These are phyloP conservation scores for Penicillium paneum DNA, from an alignment of 2,329 filamentous ascomycete genomes.

Conservation along the genomic window DNA sequence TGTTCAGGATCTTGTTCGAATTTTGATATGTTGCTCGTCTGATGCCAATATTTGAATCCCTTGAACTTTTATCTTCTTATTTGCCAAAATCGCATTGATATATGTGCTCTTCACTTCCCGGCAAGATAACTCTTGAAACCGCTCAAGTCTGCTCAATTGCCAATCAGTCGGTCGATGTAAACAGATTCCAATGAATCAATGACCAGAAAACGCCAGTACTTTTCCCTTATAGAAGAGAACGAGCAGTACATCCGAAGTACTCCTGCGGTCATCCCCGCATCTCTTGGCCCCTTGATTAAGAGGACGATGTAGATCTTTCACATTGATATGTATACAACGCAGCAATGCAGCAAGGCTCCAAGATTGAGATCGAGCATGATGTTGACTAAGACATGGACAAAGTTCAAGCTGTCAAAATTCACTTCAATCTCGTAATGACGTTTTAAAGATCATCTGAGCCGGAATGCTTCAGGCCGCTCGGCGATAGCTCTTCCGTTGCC, in stretches of 20 bases:
- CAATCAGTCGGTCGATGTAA: not conserved
- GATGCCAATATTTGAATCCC: not conserved
- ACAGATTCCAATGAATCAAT: not conserved
- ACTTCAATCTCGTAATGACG: not conserved
- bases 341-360: slow-evolving; percentile 3
- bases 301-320: not conserved
- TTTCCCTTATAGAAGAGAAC: not conserved
- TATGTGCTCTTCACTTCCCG: not conserved
- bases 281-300: not conserved
- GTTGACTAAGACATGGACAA: not conserved
- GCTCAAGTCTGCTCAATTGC: not conserved
- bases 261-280: not conserved
- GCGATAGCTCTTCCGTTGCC: slow-evolving; percentile 1
- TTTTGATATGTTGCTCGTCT: slow-evolving; percentile 3
- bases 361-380: not conserved
- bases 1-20: slow-evolving; percentile 2
- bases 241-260: not conserved
- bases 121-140: not conserved
- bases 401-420: not conserved
- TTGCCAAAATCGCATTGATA: slow-evolving; percentile 3
- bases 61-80: not conserved
- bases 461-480: slow-evolving; percentile 17
- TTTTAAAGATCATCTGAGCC: slow-evolving; percentile 17
- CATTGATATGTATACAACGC: not conserved
- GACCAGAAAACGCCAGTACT: not conserved